Percentiles rank a stretch among this genome's conserved stretches.
Conservation (phyloP, 116 monocot species). For the Posidonia oceanica region DNA sequence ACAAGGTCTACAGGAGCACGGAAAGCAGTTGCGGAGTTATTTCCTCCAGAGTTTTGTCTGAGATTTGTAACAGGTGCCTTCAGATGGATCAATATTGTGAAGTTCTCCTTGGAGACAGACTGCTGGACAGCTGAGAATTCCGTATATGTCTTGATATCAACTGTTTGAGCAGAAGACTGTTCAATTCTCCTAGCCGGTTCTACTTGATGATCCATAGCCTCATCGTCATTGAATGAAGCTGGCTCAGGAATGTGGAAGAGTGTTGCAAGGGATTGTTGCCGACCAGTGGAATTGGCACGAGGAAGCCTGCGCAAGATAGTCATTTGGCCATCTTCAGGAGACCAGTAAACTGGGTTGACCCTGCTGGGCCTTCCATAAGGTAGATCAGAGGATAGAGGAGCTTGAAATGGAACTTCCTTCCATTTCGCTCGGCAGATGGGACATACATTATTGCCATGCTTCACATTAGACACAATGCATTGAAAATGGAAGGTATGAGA, state of each 20-base stretch:
- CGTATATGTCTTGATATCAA: slow-evolving; percentile 43
- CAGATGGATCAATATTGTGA: slow-evolving; percentile 53
- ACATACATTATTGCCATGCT: slow-evolving; percentile 39
- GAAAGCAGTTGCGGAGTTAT: slow-evolving; percentile 2
- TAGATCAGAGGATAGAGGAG: slow-evolving; percentile 9
- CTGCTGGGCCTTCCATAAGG: slow-evolving; percentile 23
- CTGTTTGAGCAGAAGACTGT: slow-evolving; percentile 1
- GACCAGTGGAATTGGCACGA: slow-evolving; percentile 9
- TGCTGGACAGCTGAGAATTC: slow-evolving; percentile 45
- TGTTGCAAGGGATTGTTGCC: neutral
- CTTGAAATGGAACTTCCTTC: slow-evolving; percentile 45
- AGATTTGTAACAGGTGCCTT: slow-evolving; percentile 35
- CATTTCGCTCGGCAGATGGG: slow-evolving; percentile 50
- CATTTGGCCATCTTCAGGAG: slow-evolving; percentile 19
- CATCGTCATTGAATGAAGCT: slow-evolving; percentile 51
- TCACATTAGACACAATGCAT: slow-evolving; percentile 50
- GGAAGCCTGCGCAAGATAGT: slow-evolving; percentile 29
- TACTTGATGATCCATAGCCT: slow-evolving; percentile 14
- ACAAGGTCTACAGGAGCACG: slow-evolving; percentile 65
- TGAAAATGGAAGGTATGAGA: slow-evolving; percentile 49
- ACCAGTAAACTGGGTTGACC: slow-evolving; percentile 33
- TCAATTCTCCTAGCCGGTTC: neutral
- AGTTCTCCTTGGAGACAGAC: slow-evolving; percentile 27
- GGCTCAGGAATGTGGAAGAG: slow-evolving; percentile 38
- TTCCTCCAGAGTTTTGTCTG: slow-evolving; percentile 3